Evolutionary conservation across 495 filamentous ascomycete species (phyloP).

Genomic region (Aspergillus leporis): DNA sequence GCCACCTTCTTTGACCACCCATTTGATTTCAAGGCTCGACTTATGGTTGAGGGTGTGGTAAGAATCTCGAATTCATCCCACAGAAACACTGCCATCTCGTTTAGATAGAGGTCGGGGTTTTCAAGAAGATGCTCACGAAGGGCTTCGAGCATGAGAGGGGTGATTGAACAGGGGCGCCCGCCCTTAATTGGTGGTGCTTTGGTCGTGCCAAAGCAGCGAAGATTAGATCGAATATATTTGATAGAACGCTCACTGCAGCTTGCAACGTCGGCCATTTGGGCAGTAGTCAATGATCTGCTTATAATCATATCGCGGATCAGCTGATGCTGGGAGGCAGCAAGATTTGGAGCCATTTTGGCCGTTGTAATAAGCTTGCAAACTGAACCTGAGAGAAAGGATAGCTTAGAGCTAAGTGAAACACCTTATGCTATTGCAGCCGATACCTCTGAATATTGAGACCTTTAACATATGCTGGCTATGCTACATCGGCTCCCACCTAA

Average conservation of each 20-base stretch:
- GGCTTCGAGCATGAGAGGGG: conserved; percentile 21
- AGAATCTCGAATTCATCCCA: background rate
- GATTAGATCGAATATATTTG: conserved; percentile 22
- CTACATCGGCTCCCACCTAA: too few relatives aligned
- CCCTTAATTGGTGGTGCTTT: conserved; percentile 23
- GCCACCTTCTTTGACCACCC: background rate
- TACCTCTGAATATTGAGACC: too few relatives aligned
- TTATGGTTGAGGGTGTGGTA: background rate
- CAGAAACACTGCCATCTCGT: conserved; percentile 1
- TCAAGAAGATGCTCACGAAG: conserved; percentile 20
- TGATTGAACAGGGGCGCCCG: conserved; percentile 9
- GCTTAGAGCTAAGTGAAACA: too few relatives aligned
- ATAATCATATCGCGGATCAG: conserved; percentile 27
- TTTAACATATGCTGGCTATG: too few relatives aligned
- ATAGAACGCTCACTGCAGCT: conserved; percentile 27
- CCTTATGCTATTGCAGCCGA: too few relatives aligned
- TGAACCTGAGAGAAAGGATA: too few relatives aligned
- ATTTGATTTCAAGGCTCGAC: background rate
- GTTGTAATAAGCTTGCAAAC: too few relatives aligned
- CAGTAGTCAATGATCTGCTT: conserved; percentile 17
- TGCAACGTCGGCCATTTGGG: conserved; percentile 24
- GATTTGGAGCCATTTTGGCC: conserved; percentile 13
- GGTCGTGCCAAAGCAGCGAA: conserved; percentile 24
- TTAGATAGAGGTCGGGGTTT: conserved; percentile 3
- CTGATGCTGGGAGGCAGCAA: conserved; percentile 13